Conservation (phyloP, 179 eudicot genomes). For the Silene coronaria region DNA sequence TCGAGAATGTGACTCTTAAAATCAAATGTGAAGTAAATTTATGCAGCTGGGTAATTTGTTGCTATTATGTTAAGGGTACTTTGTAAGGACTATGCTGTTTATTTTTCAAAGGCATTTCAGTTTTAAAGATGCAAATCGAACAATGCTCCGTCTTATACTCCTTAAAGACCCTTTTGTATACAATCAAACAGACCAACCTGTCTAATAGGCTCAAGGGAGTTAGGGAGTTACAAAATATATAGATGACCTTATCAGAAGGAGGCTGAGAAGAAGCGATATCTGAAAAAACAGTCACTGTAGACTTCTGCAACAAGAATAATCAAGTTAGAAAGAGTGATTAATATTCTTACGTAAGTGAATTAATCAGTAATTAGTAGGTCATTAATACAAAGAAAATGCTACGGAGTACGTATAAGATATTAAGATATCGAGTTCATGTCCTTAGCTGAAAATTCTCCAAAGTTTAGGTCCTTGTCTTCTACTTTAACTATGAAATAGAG, state of each 20-base stretch:
- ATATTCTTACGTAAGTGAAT: not conserved
- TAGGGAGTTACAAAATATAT: not conserved
- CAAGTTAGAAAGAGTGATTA: constrained; percentile 9
- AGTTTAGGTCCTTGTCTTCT: no score
- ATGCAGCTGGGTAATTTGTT: no score
- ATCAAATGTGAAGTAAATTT: no score
- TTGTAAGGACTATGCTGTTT: no score
- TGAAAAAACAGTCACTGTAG: not conserved
- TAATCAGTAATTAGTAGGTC: not conserved
- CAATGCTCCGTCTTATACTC: not conserved
- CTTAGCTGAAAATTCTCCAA: no score
- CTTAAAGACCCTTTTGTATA: no score
- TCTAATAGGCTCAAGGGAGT: not conserved
- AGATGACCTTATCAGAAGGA: constrained; percentile 22
- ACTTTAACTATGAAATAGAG: no score
- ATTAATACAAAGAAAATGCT: not conserved
- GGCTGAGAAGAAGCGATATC: constrained; percentile 19
- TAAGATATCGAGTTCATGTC: no score
- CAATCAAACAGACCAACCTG: not conserved
- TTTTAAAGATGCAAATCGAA: not conserved
- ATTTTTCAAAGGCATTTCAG: no score
- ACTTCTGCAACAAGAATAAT: constrained; percentile 5
- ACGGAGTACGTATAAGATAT: not conserved
- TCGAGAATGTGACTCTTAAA: no score
- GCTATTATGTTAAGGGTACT: no score